phyloP scores from a whole-genome alignment of 2,329 filamentous ascomycete species.

The Botrytis porri region DNA sequence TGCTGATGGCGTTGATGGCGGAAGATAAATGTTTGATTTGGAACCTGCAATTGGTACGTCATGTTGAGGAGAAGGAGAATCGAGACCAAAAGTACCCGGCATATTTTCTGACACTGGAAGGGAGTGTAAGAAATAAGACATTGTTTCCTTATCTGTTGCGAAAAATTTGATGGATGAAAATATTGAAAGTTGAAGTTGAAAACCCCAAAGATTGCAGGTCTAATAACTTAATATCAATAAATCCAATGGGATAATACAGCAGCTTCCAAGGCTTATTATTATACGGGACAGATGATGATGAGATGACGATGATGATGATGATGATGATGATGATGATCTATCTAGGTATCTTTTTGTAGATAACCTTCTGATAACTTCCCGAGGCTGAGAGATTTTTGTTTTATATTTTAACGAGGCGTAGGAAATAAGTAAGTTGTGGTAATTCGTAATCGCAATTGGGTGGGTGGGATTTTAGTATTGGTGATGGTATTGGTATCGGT shows the following conservation, averaged over 20 bases:
- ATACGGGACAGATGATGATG: background rate
- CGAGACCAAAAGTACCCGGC: slow-evolving; percentile 31
- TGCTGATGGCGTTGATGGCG: slow-evolving; percentile 42
- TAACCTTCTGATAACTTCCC: background rate
- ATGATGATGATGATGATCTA: background rate
- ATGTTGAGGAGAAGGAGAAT: slow-evolving; percentile 20
- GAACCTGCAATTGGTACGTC: slow-evolving; percentile 33
- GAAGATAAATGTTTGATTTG: slow-evolving; percentile 44
- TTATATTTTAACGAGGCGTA: background rate
- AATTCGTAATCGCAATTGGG: background rate
- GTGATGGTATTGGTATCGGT: background rate
- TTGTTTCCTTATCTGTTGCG: slow-evolving; percentile 6
- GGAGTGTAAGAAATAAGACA: slow-evolving; percentile 28
- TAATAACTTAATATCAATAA: no score
- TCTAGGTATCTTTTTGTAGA: background rate
- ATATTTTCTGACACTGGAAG: slow-evolving; percentile 22
- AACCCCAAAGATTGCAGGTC: background rate
- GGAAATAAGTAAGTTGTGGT: background rate
- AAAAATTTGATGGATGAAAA: background rate
- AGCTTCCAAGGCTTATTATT: background rate
- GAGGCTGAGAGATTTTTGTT: background rate
- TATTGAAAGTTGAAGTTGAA: background rate
- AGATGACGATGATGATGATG: background rate
- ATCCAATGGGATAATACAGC: background rate
- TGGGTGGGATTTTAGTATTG: background rate